These are phyloP conservation scores for Infundibulicybe gibba DNA, from an alignment of 768 basidiomycete species.

Conservation along the genomic window DNA sequence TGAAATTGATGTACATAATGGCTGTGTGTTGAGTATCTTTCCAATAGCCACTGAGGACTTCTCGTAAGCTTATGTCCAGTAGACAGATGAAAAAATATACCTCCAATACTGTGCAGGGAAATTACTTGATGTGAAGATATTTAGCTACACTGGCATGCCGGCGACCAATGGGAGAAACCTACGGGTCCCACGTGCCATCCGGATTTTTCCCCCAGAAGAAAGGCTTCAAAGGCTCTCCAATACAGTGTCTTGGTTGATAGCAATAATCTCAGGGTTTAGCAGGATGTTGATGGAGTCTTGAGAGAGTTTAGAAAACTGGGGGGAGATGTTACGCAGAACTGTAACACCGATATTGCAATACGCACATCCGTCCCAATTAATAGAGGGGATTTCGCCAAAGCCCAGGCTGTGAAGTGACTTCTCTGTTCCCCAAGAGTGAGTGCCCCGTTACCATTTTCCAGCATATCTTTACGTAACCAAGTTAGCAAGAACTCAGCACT, in stretches of 20 bases:
- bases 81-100: constrained; percentile 5
- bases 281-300: constrained; percentile 39
- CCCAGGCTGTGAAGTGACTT: constrained; percentile 56
- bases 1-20: constrained; percentile 26
- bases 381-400: constrained; percentile 50
- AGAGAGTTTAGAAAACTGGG: constrained; percentile 17
- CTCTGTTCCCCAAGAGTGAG: constrained; percentile 45
- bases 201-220: constrained; percentile 60
- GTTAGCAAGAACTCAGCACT: neutral
- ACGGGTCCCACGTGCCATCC: constrained; percentile 23
- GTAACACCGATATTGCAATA: neutral
- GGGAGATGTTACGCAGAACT: neutral
- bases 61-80: neutral
- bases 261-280: constrained; percentile 47
- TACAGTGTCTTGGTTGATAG: constrained; percentile 52
- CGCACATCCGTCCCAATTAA: constrained; percentile 46
- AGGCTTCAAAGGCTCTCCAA: constrained; percentile 46
- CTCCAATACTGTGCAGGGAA: constrained; percentile 59
- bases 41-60: constrained; percentile 13
- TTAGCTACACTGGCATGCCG: constrained; percentile 17
- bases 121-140: constrained; percentile 32
- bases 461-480: constrained; percentile 11
- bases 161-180: constrained; percentile 5
- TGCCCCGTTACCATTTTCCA: constrained; percentile 46
- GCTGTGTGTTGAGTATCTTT: constrained; percentile 22